Base-by-base conservation (phyloP, 2,329 filamentous ascomycete species). In the Xylariaceae sp. region DNA sequence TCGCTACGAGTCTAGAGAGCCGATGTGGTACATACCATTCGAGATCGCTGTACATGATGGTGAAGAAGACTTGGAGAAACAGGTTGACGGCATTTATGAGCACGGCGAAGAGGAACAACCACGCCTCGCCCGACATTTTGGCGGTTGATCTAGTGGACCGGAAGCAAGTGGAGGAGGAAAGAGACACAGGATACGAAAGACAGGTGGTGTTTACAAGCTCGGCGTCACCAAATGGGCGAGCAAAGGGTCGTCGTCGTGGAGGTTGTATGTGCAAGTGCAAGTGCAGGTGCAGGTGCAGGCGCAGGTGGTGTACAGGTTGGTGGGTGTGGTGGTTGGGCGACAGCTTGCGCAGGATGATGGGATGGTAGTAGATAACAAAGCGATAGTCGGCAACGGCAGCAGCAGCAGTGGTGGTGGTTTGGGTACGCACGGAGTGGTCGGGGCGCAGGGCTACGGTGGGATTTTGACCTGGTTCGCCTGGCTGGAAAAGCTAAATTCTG, bases 11-110 rank as follows among this genome's bases (percentile, higher is more conserved):
- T 28, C 22, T 7, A 28, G 22, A 28, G 22, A 28, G 7, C 4
- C 22, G 7, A 5, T 28, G 22, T 28, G 31, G 18, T 41, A 80
- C 89, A 69, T 79, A 96, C 92, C 94, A 99, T 88, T 99, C 94
- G 68, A 99, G 77, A 82, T 99, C 94, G 75, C 90, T 96, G 79
- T 97, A 99, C 95, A 99, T 99, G 71, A 99, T 99, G 53, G 94
- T 99, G 80, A 99, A 99, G 83, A 99, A 99, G 66, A 99, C 94
- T 79, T 99, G 95, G 53, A 99, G 83, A 76, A 99, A 99, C 69
- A 99, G 84, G 81, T 99, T 99, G 84, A 99, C 92, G 79, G 94
- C 94, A 80, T 99, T 99, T 81, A 99, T 95, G 72, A 99, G 83
- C 75, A 99, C 95, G 76, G 93, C 87, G 75, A 99, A 82, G 67